Evolutionary conservation across 306 rosid genomes (phyloP).

Genomic region (Cicer pinnatifidum): DNA sequence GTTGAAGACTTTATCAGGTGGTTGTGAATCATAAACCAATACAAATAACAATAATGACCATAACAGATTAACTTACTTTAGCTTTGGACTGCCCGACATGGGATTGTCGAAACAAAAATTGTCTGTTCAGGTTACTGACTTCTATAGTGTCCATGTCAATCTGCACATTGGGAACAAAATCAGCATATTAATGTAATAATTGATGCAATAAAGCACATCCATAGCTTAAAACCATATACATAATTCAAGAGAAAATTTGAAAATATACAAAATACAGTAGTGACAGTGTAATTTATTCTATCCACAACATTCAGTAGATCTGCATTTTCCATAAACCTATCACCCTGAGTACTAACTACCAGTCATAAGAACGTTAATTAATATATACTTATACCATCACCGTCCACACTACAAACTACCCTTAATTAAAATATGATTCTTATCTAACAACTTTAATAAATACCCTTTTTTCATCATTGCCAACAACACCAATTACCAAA

Average conservation of each 20-base stretch:
- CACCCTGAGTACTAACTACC: slow-evolving; percentile 20
- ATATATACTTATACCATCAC: neutral
- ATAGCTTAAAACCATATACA: slow-evolving; percentile 33
- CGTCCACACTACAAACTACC: slow-evolving; percentile 1
- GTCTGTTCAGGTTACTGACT: slow-evolving; percentile 99
- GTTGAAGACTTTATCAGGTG: slow-evolving; percentile 48
- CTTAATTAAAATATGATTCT: slow-evolving; percentile 21
- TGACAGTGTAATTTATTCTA: neutral
- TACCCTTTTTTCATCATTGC: slow-evolving; percentile 8
- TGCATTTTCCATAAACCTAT: slow-evolving; percentile 21
- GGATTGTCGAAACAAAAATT: slow-evolving; percentile 93
- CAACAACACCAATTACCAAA: neutral
- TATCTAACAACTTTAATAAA: slow-evolving; percentile 17
- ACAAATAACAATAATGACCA: slow-evolving; percentile 23
- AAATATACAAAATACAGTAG: slow-evolving; percentile 9
- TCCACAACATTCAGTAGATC: slow-evolving; percentile 35
- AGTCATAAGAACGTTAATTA: neutral
- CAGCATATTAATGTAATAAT: slow-evolving; percentile 10
- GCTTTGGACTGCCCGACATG: slow-evolving; percentile 99
- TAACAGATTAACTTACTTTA: slow-evolving; percentile 59
- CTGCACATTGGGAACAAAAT: slow-evolving; percentile 57
- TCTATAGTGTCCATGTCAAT: slow-evolving; percentile 99
- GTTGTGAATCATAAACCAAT: slow-evolving; percentile 30
- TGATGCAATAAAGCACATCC: slow-evolving; percentile 20
- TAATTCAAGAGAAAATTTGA: slow-evolving; percentile 5